phyloP scores from a whole-genome alignment of 345 rosid species.

The Populus euphratica region DNA sequence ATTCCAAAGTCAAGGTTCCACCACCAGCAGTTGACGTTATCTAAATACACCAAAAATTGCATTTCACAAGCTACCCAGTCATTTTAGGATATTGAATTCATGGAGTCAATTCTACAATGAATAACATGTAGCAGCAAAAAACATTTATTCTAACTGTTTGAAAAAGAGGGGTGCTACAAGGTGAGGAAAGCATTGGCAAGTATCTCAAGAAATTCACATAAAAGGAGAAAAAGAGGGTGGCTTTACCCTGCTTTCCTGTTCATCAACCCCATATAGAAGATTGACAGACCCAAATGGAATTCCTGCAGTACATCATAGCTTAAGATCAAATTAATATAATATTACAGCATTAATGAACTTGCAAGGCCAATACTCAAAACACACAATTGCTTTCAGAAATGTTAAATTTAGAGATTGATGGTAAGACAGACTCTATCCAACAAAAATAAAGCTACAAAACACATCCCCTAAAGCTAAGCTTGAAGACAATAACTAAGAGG shows the following conservation, averaged over 20 bases:
- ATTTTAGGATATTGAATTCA: neutral
- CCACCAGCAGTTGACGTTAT: conserved; percentile 99
- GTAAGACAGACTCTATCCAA: neutral
- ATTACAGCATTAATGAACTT: neutral
- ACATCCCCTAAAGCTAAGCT: neutral
- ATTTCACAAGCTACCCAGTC: conserved; percentile 8
- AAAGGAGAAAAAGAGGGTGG: conserved; percentile 10
- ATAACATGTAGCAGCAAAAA: neutral
- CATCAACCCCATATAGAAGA: conserved; percentile 86
- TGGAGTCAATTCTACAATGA: neutral
- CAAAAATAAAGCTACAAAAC: neutral
- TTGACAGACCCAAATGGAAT: conserved; percentile 97
- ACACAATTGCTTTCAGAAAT: neutral
- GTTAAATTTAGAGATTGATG: neutral
- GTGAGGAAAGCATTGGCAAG: neutral
- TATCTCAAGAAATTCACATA: conserved; percentile 2
- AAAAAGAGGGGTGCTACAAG: neutral
- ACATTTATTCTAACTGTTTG: neutral
- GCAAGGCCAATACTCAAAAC: neutral
- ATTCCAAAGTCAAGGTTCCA: conserved; percentile 95
- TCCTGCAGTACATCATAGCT: conserved; percentile 47
- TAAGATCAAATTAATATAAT: conserved; percentile 12
- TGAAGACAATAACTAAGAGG: neutral
- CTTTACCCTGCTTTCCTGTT: conserved; percentile 92
- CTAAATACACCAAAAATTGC: conserved; percentile 39